Evolutionary conservation across 495 filamentous ascomycete genomes (phyloP), one percentile per base, ranked within the genome.

Genomic region (Neurospora sp.): DNA sequence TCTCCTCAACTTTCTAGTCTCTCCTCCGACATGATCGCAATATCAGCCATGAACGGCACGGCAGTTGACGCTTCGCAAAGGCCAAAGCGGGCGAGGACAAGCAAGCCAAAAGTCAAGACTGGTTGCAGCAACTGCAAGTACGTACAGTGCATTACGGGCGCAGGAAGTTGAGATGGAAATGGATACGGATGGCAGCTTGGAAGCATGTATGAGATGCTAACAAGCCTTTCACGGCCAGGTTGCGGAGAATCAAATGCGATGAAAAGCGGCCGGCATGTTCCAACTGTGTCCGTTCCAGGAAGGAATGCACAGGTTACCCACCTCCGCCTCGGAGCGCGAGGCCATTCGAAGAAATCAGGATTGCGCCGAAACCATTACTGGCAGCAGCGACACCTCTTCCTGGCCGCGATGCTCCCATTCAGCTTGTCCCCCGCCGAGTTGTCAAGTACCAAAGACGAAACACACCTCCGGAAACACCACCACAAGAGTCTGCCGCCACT

Each of bases 231-330:
- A 72, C 73, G 72, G 75, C 31, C 72, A 91, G 90, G 76, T 86
- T 85, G 70, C 85, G 90, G 54, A 85, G 86, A 75, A 89, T 92
- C 38, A 91, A 91, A 81, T 92, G 90, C 80, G 90, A 89, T 79
- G 90, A 92, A 78, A 83, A 83, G 73, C 88, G 87, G 71, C 90
- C 90, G 5, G 75, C 77, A 4, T 92, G 90, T 76, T 80, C 80
- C 40, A 87, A 88, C 46, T 92, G 90, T 75, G 79, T 87, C 20
- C 82, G 83, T 31, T 86, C 85, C 10, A 85, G 82, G 72, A 85
- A 84, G 74, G 70, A 74, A 23, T 89, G 87, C 76, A 78, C 79
- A 38, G 87, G 87, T 72, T 89, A 88, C 73, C 86, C 86, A 18
- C 83, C 86, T 6, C 85, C 85, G 72, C 78, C 81, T 31, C 80